These are phyloP conservation scores for Pleurotus cornucopiae DNA, from an alignment of 768 basidiomycete species.

Conservation along the genomic window DNA sequence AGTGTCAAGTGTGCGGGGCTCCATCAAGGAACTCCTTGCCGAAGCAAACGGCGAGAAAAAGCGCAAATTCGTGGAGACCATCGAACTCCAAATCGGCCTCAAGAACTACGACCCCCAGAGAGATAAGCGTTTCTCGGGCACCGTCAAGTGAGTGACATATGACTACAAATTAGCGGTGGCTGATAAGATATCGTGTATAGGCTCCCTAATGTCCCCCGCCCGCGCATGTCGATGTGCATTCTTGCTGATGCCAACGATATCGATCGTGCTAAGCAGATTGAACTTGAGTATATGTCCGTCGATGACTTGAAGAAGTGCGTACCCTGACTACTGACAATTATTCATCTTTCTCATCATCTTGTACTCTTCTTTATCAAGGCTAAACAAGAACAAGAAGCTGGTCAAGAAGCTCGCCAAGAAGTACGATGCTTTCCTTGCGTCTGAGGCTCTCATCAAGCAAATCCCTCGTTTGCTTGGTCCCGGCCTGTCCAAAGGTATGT, in stretches of 20 bases:
- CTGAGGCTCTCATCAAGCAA: conserved; percentile 98
- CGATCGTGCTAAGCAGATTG: conserved; percentile 96
- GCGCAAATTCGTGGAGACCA: conserved; percentile 93
- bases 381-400: conserved; percentile 99
- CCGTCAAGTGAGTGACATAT: conserved; percentile 71
- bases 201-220: conserved; percentile 94
- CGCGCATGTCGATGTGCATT: conserved; percentile 99
- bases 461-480: conserved; percentile 99
- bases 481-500: conserved; percentile 95
- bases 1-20: conserved; percentile 99
- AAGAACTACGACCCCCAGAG: conserved; percentile 99
- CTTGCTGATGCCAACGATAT: conserved; percentile 99
- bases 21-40: conserved; percentile 85
- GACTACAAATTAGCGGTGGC: conserved; percentile 8
- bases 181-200: conserved; percentile 31
- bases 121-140: conserved; percentile 99
- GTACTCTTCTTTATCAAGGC: conserved; percentile 35
- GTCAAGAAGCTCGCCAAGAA: conserved; percentile 99
- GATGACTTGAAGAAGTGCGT: conserved; percentile 97
- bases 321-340: background rate
- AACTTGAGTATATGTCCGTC: conserved; percentile 98
- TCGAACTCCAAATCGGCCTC: conserved; percentile 94
- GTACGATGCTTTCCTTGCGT: conserved; percentile 97
- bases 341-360: background rate
- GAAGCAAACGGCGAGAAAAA: conserved; percentile 84